These are phyloP conservation scores for Dispira parvispora DNA, from an alignment of 192 early-diverging fungal species.

Conservation along the genomic window DNA sequence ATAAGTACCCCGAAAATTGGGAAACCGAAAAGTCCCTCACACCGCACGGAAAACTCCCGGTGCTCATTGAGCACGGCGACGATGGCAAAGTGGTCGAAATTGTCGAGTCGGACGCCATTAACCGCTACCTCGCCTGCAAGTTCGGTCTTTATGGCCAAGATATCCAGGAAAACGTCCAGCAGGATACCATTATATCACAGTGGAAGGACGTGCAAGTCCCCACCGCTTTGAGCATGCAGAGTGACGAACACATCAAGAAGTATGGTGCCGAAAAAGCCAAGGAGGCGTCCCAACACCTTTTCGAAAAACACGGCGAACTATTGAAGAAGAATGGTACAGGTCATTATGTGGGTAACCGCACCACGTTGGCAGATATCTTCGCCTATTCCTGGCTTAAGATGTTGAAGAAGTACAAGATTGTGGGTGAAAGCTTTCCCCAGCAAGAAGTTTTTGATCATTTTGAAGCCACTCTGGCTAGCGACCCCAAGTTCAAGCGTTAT, in stretches of 20 bases:
- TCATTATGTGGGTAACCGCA: slow-evolving; percentile 28
- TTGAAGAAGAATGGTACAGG: slow-evolving; percentile 36
- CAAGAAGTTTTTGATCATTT: too few species aligned
- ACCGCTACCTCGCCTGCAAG: slow-evolving; percentile 27
- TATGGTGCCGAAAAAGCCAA: slow-evolving; percentile 11
- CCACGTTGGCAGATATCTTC: slow-evolving; percentile 23
- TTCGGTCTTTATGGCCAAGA: slow-evolving; percentile 17
- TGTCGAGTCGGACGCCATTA: slow-evolving; percentile 26
- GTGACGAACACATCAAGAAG: slow-evolving; percentile 14
- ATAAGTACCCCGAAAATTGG: slow-evolving; percentile 20
- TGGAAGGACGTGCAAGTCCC: slow-evolving; percentile 11
- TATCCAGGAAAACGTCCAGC: slow-evolving; percentile 15
- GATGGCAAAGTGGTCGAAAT: slow-evolving; percentile 19
- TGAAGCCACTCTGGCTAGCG: too few species aligned
- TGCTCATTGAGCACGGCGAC: slow-evolving; percentile 22
- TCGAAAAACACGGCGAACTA: slow-evolving; percentile 24
- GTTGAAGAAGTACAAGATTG: too few species aligned
- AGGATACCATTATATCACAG: slow-evolving; percentile 17
- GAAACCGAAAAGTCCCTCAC: slow-evolving; percentile 21
- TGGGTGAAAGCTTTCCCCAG: too few species aligned
- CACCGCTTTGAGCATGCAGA: neutral
- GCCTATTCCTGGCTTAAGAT: neutral
- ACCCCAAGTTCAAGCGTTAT: too few species aligned
- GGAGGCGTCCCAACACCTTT: slow-evolving; percentile 8
- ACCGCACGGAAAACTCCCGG: slow-evolving; percentile 31